These are phyloP conservation scores for Aspergillus glaucus DNA, from an alignment of 2,329 filamentous ascomycete species.

Conservation along the genomic window DNA sequence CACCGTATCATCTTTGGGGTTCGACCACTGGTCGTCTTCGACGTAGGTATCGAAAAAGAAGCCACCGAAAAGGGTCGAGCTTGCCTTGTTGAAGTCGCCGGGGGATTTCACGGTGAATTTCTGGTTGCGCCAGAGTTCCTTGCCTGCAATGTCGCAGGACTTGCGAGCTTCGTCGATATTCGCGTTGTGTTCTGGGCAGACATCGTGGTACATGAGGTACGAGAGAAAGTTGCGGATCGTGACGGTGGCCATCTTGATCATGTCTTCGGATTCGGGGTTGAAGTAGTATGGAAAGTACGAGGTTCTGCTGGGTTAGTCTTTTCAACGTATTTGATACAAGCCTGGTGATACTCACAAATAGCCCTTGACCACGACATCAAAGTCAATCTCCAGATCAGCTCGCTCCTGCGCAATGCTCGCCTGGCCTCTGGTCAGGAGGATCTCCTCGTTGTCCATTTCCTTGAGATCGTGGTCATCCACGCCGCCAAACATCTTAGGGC, in stretches of 20 bases:
- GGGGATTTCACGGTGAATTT: constrained; percentile 54
- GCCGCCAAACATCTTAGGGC: constrained; percentile 57
- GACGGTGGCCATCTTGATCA: constrained; percentile 56
- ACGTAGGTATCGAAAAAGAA: constrained; percentile 39
- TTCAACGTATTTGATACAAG: not conserved
- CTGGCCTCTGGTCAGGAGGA: constrained; percentile 56
- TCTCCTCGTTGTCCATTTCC: constrained; percentile 57
- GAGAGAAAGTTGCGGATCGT: constrained; percentile 82
- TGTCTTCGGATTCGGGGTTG: constrained; percentile 47
- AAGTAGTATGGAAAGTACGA: constrained; percentile 52
- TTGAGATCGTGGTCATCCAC: constrained; percentile 58
- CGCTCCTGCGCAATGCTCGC: constrained; percentile 44
- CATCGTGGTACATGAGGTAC: constrained; percentile 76
- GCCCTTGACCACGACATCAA: constrained; percentile 66
- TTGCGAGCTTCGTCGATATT: constrained; percentile 61
- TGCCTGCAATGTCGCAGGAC: constrained; percentile 60
- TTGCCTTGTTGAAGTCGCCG: constrained; percentile 73
- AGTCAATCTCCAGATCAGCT: constrained; percentile 72
- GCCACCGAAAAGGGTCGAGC: constrained; percentile 61
- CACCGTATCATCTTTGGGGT: constrained; percentile 21
- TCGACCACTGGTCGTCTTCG: constrained; percentile 37
- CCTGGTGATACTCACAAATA: constrained; percentile 57
- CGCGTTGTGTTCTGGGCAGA: constrained; percentile 71
- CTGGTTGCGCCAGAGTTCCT: constrained; percentile 59
- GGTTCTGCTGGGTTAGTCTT: constrained; percentile 37